Evolutionary conservation across 2,329 filamentous ascomycete genomes (phyloP).

Genomic region (Venturia oleaginea): DNA sequence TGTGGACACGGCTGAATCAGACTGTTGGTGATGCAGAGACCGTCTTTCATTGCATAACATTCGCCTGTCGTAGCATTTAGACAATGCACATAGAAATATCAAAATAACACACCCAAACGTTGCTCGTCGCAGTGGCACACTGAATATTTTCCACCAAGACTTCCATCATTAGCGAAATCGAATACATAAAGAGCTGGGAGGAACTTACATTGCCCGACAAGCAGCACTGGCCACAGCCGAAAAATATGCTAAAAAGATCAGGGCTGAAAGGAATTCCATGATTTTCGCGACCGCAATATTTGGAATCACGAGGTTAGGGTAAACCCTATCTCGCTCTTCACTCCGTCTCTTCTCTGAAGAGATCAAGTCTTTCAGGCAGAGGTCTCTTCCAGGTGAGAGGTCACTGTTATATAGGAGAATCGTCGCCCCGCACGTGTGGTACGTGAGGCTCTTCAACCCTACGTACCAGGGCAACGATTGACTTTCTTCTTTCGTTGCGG

Average conservation of each 20-base stretch:
- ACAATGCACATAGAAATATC: too few relatives aligned
- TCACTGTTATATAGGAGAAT: neutral
- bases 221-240: neutral
- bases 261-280: constrained; percentile 2
- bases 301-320: neutral
- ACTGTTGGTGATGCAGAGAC: constrained; percentile 1
- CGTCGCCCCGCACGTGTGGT: constrained; percentile 25
- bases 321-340: neutral
- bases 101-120: neutral
- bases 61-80: neutral
- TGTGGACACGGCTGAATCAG: constrained; percentile 3
- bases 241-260: neutral
- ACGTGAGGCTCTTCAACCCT: neutral
- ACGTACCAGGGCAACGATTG: neutral
- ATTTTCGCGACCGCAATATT: neutral
- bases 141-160: neutral
- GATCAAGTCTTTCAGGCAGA: neutral
- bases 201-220: neutral
- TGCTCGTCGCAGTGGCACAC: neutral
- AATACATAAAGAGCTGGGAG: neutral
- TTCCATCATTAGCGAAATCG: neutral
- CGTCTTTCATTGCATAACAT: neutral
- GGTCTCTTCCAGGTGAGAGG: neutral
- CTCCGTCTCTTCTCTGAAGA: neutral
- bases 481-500: neutral